These are phyloP conservation scores for Lachancea kluyveri DNA, from an alignment of 805 yeast genomes.

Conservation along the genomic window DNA sequence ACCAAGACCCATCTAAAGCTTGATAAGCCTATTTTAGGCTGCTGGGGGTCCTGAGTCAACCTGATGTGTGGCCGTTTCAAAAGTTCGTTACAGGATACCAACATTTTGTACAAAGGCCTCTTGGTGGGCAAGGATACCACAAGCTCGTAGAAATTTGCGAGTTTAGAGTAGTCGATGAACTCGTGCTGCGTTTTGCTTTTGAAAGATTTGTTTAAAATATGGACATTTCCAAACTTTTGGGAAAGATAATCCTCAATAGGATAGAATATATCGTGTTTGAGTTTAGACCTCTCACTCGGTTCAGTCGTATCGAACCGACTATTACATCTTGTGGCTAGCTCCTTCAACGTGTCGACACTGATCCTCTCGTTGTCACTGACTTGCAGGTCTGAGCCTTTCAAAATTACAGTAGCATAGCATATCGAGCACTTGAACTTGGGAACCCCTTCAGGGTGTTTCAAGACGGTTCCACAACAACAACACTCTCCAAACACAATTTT, in stretches of 20 bases:
- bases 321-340: not conserved
- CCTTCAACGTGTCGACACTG: not conserved
- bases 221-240: conserved; percentile 41
- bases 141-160: conserved; percentile 40
- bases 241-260: conserved; percentile 46
- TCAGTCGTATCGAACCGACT: too few relatives aligned
- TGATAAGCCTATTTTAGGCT: not conserved
- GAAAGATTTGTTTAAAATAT: conserved; percentile 52
- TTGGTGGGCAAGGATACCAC: conserved; percentile 50
- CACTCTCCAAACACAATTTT: conserved; percentile 28
- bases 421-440: conserved; percentile 50
- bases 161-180: conserved; percentile 42
- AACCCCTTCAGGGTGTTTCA: conserved; percentile 34
- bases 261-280: conserved; percentile 33
- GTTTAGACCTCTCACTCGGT: too few relatives aligned
- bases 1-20: conserved; percentile 56
- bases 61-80: conserved; percentile 43
- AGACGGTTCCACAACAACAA: conserved; percentile 41
- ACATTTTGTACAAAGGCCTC: conserved; percentile 51
- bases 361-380: not conserved
- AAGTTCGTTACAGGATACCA: conserved; percentile 45
- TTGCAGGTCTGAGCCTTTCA: conserved; percentile 10
- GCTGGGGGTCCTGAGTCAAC: conserved; percentile 33
- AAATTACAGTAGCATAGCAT: conserved; percentile 46
- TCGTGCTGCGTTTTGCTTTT: conserved; percentile 20